phyloP scores from a whole-genome alignment of 202 grass and related monocot genomes.

The Miscanthus sacchariflorus region DNA sequence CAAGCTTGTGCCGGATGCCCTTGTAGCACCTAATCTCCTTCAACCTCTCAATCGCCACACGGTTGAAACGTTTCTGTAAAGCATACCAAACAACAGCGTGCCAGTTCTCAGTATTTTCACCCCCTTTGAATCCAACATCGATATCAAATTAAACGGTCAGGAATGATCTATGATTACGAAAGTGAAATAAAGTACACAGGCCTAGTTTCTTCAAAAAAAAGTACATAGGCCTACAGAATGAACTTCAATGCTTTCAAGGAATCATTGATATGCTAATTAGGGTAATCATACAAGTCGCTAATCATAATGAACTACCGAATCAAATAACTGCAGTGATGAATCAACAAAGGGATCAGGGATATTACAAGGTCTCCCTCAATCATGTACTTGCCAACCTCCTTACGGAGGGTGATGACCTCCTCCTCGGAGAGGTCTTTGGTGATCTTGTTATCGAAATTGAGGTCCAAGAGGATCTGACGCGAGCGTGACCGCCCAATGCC shows the following conservation, averaged over 20 bases:
- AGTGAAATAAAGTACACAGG: not conserved
- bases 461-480: constrained; percentile 80
- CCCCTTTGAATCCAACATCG: constrained; percentile 19
- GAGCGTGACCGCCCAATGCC: constrained; percentile 79
- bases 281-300: constrained; percentile 15
- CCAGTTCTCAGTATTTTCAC: constrained; percentile 25
- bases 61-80: constrained; percentile 84
- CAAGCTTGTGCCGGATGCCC: constrained; percentile 78
- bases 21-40: constrained; percentile 93
- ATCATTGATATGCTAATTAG: not conserved
- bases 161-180: not conserved
- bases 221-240: not conserved
- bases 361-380: constrained; percentile 94
- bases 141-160: not conserved
- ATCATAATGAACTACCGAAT: not conserved
- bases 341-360: constrained; percentile 25
- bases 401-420: constrained; percentile 84
- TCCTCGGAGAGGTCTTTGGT: constrained; percentile 86
- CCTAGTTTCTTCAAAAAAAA: too few species aligned
- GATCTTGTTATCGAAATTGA: constrained; percentile 81
- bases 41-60: constrained; percentile 84
- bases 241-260: constrained; percentile 23
- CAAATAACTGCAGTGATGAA: not conserved
- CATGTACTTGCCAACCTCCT: constrained; percentile 95
- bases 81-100: constrained; percentile 5